Evolutionary conservation across 768 basidiomycete species (phyloP), one percentile per base, ranked within the genome.

Genomic region (Candolleomyces aberdarensis): DNA sequence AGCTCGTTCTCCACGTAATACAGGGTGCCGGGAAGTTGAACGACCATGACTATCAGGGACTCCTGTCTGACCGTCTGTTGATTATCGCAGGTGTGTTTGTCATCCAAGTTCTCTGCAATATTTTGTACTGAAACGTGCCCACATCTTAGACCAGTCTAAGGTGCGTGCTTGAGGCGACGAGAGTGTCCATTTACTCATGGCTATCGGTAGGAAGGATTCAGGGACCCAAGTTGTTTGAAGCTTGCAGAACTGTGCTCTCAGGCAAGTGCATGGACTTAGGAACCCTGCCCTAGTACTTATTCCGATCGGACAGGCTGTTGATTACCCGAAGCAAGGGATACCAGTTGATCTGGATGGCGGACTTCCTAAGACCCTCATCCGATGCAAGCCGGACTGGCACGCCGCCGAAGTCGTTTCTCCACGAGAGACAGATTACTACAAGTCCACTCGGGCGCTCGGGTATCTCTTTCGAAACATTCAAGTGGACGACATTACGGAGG

Each of bases 311-410:
- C 26, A 83, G 78, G 91, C 91, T 0, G 91, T 93, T 3, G 91
- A 92, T 66, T 93, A 90, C 69, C 85, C 89, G 0, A 93, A 92
- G 73, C 86, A 87, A 63, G 91, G 90, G 10, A 81, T 82, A 44
- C 81, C 84, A 3, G 88, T 91, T 26, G 74, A 86, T 54, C 74
- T 88, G 29, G 73, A 75, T 22, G 66, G 73, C 47, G 51, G 59
- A 31, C 70, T 89, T 36, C 91, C 91, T 3, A 70, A 73, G 11
- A 69, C 76, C 0, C 74, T 89, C 15, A 89, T 91, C 50, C 78
- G 79, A 17, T 84, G 81, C 69, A 92, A 88, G 66, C 91, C 91
- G 0, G 91, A 93, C 69, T 93, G 91, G 91, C 84, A 90, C 60
- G 81, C 80, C 20, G 82, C 81, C 15, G 87, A 89, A 65, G 80